phyloP scores from a whole-genome alignment of 345 rosid genomes.

The Eucalyptus globulus region DNA sequence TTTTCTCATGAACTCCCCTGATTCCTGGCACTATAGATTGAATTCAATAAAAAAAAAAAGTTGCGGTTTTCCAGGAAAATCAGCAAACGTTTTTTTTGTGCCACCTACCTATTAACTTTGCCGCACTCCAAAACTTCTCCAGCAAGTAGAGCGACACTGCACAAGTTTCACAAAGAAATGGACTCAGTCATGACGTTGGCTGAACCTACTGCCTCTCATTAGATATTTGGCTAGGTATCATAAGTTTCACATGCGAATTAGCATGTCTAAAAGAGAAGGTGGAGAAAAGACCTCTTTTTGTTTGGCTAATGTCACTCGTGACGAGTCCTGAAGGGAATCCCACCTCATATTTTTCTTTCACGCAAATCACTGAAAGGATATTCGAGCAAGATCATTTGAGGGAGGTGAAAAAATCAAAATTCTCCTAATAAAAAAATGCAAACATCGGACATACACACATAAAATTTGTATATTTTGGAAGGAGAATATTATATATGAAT shows the following conservation, averaged over 20 bases:
- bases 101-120: background rate
- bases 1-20: background rate
- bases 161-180: background rate
- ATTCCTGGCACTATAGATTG: constrained; percentile 16
- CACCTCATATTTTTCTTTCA: background rate
- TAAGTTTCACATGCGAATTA: background rate
- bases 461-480: background rate
- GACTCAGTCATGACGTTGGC: background rate
- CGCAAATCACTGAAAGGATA: background rate
- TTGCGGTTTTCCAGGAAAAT: background rate
- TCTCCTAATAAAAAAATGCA: background rate
- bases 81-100: background rate
- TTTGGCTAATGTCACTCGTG: background rate
- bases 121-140: background rate
- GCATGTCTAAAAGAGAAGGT: background rate
- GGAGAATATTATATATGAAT: background rate
- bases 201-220: background rate
- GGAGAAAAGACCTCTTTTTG: background rate
- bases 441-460: background rate
- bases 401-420: background rate
- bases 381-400: background rate
- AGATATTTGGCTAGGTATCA: background rate
- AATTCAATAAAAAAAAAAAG: background rate
- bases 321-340: background rate
- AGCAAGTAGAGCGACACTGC: background rate